Conservation (phyloP, 805 yeast genomes). For the Candida ficus region DNA sequence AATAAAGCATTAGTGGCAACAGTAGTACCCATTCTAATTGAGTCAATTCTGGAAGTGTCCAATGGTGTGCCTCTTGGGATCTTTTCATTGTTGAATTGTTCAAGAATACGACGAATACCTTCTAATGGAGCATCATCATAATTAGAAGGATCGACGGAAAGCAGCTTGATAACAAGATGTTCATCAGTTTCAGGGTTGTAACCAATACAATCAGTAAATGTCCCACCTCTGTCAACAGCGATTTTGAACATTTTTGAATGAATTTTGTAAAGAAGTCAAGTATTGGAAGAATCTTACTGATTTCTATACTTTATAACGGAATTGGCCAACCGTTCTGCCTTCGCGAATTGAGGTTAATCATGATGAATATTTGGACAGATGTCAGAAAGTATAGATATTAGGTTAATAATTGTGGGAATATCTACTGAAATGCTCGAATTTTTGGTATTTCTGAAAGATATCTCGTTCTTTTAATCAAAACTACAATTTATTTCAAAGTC, state of each 20-base stretch:
- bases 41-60: conserved; percentile 57
- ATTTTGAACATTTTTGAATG: conserved; percentile 27
- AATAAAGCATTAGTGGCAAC: conserved; percentile 93
- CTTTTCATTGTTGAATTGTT: conserved; percentile 42
- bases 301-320: neutral
- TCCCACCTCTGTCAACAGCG: conserved; percentile 73
- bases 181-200: conserved; percentile 46
- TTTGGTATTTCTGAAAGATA: too few species aligned
- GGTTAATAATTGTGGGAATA: too few species aligned
- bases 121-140: conserved; percentile 90
- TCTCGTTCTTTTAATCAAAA: too few species aligned
- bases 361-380: too few species aligned
- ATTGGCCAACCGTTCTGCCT: too few species aligned
- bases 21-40: conserved; percentile 88
- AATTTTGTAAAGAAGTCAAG: neutral
- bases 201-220: conserved; percentile 65
- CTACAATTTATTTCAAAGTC: too few species aligned
- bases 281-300: neutral
- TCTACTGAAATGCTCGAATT: too few species aligned
- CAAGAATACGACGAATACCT: conserved; percentile 78
- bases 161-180: conserved; percentile 51
- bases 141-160: conserved; percentile 86
- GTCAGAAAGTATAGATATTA: too few species aligned
- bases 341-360: too few species aligned
- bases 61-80: conserved; percentile 60